A percentile compares a stretch with the other conserved stretches of the same genome.
phyloP scores from a whole-genome alignment of 2,329 filamentous ascomycete species.

The Coccinonectria pachysandricola region DNA sequence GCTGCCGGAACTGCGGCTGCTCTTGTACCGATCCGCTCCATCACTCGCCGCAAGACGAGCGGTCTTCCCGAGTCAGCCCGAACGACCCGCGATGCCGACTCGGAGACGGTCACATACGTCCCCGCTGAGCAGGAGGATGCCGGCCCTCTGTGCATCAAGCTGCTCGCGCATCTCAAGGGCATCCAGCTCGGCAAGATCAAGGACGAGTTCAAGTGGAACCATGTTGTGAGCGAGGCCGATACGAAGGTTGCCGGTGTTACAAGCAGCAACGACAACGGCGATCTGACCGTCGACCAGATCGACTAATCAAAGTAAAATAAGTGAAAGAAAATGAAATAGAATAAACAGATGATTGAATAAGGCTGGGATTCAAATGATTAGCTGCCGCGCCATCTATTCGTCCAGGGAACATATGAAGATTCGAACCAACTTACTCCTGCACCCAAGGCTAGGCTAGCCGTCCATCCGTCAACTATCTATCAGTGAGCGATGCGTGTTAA shows the following conservation, averaged over 20 bases:
- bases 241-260: constrained; percentile 26
- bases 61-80: constrained; percentile 25
- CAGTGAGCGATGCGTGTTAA: too few relatives aligned
- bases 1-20: constrained; percentile 88
- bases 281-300: constrained; percentile 25
- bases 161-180: constrained; percentile 68
- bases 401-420: too few relatives aligned
- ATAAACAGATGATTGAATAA: too few relatives aligned
- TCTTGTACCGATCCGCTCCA: constrained; percentile 83
- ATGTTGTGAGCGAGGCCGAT: constrained; percentile 35
- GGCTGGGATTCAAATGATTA: too few relatives aligned
- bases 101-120: constrained; percentile 47
- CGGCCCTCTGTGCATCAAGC: constrained; percentile 60
- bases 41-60: constrained; percentile 51
- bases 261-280: constrained; percentile 8
- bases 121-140: constrained; percentile 51
- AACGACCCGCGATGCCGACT: constrained; percentile 26
- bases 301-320: constrained; percentile 11
- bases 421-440: too few relatives aligned
- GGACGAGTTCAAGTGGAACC: constrained; percentile 68
- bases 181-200: constrained; percentile 74
- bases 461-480: too few relatives aligned
- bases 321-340: constrained; percentile 1
- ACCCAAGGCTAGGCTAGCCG: too few relatives aligned
- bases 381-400: too few relatives aligned